Percentiles rank a stretch among this genome's conserved stretches.
These are phyloP conservation scores for Asterochloris erici DNA, from an alignment of 139 green algal species.

Conservation along the genomic window DNA sequence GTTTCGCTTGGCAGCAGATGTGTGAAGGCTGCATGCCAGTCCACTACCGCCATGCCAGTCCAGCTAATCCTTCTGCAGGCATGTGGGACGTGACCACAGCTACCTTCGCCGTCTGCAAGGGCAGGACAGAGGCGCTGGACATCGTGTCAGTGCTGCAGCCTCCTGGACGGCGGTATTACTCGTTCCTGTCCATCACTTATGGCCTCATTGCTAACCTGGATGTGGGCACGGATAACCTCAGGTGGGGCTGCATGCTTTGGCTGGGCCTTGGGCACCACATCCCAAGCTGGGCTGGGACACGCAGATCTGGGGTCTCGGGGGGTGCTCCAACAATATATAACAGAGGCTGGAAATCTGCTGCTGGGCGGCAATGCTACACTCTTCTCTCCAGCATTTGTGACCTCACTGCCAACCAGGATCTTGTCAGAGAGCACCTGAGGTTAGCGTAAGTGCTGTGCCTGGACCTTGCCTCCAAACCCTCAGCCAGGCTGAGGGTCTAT, in stretches of 20 bases:
- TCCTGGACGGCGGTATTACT: constrained; percentile 38
- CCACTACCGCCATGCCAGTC: too few species aligned
- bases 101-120: constrained; percentile 48
- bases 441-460: too few species aligned
- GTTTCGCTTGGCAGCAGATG: too few species aligned
- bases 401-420: too few species aligned
- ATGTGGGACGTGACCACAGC: constrained; percentile 59
- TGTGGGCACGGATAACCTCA: constrained; percentile 71
- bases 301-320: neutral
- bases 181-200: constrained; percentile 65
- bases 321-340: neutral
- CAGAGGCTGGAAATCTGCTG: neutral
- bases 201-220: constrained; percentile 75
- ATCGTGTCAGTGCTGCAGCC: constrained; percentile 65
- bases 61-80: neutral
- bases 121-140: constrained; percentile 40
- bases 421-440: too few species aligned
- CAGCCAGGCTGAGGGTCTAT: too few species aligned
- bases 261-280: neutral
- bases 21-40: too few species aligned
- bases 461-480: too few species aligned
- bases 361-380: neutral
- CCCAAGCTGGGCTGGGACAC: neutral
- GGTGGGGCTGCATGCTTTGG: constrained; percentile 22
- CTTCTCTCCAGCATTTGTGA: too few species aligned